Conservation (phyloP, 805 yeast species). For the Starmera amethionina region DNA sequence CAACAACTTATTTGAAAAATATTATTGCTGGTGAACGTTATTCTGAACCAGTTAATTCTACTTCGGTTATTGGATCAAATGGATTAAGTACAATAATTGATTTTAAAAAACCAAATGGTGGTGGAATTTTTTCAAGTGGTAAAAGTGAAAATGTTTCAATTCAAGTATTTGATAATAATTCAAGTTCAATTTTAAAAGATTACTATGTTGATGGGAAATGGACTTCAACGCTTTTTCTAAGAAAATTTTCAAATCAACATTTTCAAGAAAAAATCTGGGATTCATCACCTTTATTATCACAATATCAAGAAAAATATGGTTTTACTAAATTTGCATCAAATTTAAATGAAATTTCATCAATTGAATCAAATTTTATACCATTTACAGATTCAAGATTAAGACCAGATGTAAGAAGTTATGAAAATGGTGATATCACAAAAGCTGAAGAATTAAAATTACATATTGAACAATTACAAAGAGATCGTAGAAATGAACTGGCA, state of each 20-base stretch:
- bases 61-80: constrained; percentile 56
- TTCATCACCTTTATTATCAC: constrained; percentile 52
- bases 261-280: constrained; percentile 53
- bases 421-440: constrained; percentile 51
- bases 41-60: constrained; percentile 69
- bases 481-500: constrained; percentile 51
- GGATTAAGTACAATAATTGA: constrained; percentile 63
- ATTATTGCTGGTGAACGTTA: constrained; percentile 93
- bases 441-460: constrained; percentile 65
- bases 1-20: constrained; percentile 75
- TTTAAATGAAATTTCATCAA: constrained; percentile 64
- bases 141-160: constrained; percentile 63
- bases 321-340: constrained; percentile 77
- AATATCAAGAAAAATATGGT: constrained; percentile 64
- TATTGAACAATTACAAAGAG: constrained; percentile 76
- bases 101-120: constrained; percentile 45
- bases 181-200: constrained; percentile 8
- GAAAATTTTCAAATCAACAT: constrained; percentile 10
- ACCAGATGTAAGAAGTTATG: constrained; percentile 75
- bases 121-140: constrained; percentile 78
- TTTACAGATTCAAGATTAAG: constrained; percentile 86
- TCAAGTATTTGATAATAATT: constrained; percentile 13
- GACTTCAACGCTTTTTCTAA: constrained; percentile 57
- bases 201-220: constrained; percentile 54
- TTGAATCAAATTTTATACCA: constrained; percentile 58